Evolutionary conservation across 768 basidiomycete species (phyloP).

Genomic region (Leccinum disarticulatum): DNA sequence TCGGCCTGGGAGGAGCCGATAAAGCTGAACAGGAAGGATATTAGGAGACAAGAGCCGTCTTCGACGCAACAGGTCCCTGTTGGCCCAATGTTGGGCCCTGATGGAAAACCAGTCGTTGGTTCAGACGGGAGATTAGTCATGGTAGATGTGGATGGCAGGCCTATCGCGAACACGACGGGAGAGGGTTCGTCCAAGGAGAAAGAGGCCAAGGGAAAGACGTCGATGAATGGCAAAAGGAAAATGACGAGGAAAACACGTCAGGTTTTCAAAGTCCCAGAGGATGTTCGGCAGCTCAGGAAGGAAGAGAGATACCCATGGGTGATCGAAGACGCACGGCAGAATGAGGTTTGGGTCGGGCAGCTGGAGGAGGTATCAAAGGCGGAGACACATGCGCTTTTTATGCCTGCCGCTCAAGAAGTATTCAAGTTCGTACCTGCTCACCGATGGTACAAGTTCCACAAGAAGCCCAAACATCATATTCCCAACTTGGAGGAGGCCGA

Average conservation of each 20-base stretch:
- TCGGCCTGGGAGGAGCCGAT: constrained; percentile 70
- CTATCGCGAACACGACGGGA: constrained; percentile 45
- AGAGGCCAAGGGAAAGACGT: constrained; percentile 44
- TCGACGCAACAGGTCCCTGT: constrained; percentile 51
- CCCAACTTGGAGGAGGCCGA: constrained; percentile 67
- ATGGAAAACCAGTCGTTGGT: constrained; percentile 83
- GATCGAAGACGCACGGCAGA: constrained; percentile 72
- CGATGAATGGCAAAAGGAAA: constrained; percentile 59
- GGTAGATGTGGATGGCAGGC: constrained; percentile 77
- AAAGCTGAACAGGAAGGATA: constrained; percentile 85
- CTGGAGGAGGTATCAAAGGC: constrained; percentile 75
- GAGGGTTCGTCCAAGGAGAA: constrained; percentile 34
- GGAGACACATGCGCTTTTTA: constrained; percentile 78
- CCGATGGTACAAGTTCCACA: constrained; percentile 92
- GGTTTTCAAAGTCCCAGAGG: constrained; percentile 81
- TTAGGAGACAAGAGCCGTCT: constrained; percentile 47
- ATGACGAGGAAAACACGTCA: constrained; percentile 82
- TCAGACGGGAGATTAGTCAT: constrained; percentile 75
- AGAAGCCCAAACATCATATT: constrained; percentile 72
- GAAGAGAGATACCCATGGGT: constrained; percentile 94
- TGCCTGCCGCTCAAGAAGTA: constrained; percentile 75
- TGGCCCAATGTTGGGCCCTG: constrained; percentile 73
- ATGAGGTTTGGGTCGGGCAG: constrained; percentile 78
- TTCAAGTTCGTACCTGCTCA: constrained; percentile 89
- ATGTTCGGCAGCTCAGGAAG: constrained; percentile 69